Evolutionary conservation across 441 rosid genomes (phyloP), one percentile per base, ranked within the genome.

Genomic region (Daphne laureola): DNA sequence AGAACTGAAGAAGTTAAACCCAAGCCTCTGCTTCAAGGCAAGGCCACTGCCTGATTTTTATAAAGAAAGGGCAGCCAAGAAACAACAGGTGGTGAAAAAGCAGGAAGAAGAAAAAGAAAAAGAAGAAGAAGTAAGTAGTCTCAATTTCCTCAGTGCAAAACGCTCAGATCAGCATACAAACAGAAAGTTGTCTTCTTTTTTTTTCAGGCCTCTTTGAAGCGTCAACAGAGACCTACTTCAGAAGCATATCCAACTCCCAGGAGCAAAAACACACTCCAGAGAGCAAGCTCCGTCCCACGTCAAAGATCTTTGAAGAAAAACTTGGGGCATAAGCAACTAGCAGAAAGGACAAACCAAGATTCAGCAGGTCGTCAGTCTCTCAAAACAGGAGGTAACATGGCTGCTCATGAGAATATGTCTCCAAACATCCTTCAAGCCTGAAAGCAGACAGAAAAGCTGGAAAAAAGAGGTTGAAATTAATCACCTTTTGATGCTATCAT

Each of bases 21-120:
- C 74, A 74, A 80, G 67, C 63, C 80, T 89, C 49, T 84, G 97
- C 77, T 89, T 86, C 81, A 89, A 86, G 75, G 95, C 97, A 23
- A 78, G 84, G 65, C 97, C 95, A 50, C 74, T 89, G 53, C 97
- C 97, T 38, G 65, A 76, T 15, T 89, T 89, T 55, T 89, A 89
- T 65, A 86, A 78, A 65, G 79, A 82, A 51, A 76, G 81, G 55
- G 38, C 73, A 65, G 41, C 70, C 12, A 73, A 57, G 13, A 67
- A 65, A 58, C 78, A 70, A 54, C 49, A 61, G 31, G 72, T 18
- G 31, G 72, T 18, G 23, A 18, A 18, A 3, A 3, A 18, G 25
- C 25, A 21, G 25, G 25, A 21, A 21, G 25, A 74, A 51, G 75
- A 79, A 74, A n/a, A n/a, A n/a, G n/a, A n/a, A n/a, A n/a, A n/a